Conservation (phyloP, 2,329 filamentous ascomycete genomes). For the Claviceps sp. region DNA sequence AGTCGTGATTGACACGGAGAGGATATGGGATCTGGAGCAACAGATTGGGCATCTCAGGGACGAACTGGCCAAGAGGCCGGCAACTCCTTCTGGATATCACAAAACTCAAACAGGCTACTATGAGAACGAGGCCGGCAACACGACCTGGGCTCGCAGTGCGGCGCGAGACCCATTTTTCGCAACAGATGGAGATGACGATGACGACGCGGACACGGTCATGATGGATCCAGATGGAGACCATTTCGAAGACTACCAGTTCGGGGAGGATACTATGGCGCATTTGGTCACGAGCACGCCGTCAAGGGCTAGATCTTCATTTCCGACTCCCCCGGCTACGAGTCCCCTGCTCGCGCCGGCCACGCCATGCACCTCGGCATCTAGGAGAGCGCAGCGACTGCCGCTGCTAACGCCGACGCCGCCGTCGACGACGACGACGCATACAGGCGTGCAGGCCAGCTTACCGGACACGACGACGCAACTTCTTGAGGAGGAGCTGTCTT, state of each 20-base stretch:
- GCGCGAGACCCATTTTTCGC: background rate
- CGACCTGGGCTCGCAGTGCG: constrained; percentile 1
- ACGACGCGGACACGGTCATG: constrained; percentile 19
- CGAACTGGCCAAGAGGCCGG: constrained; percentile 17
- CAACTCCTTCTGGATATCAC: background rate
- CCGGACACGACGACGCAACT: constrained; percentile 28
- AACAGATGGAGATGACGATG: background rate
- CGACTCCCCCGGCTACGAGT: constrained; percentile 43
- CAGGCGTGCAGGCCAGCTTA: constrained; percentile 27
- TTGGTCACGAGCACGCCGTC: constrained; percentile 39
- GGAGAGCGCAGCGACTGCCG: constrained; percentile 13
- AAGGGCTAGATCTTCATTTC: constrained; percentile 31
- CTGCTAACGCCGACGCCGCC: constrained; percentile 11
- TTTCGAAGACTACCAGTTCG: constrained; percentile 28
- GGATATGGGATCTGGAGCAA: constrained; percentile 27
- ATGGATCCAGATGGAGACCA: constrained; percentile 15
- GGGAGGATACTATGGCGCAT: constrained; percentile 37
- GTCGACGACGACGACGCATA: constrained; percentile 11
- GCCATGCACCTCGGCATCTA: too few relatives aligned
- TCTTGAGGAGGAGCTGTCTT: constrained; percentile 33
- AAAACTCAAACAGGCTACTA: too few relatives aligned
- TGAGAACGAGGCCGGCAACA: background rate
- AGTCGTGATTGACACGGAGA: constrained; percentile 32
- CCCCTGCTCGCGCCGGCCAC: constrained; percentile 21
- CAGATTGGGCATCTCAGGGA: constrained; percentile 24